A percentile compares a stretch with the other conserved stretches of the same genome.
These are phyloP conservation scores for Leccinum uliginosum DNA, from an alignment of 768 basidiomycete genomes.

Conservation along the genomic window DNA sequence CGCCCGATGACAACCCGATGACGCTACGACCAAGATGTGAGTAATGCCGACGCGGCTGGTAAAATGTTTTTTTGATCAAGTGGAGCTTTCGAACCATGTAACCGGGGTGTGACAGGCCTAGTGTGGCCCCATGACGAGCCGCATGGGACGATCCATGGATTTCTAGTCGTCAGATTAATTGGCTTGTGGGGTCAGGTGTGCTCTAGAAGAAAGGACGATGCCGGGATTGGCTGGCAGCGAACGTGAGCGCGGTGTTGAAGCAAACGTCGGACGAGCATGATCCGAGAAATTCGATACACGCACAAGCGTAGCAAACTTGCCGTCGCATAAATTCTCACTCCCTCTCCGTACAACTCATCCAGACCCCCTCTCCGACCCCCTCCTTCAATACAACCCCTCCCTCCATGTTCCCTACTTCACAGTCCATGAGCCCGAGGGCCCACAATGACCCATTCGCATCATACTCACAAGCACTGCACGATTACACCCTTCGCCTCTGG, in stretches of 20 bases:
- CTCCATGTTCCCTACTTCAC: constrained; percentile 17
- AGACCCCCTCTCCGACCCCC: neutral
- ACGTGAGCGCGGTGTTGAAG: neutral
- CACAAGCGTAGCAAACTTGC: constrained; percentile 6
- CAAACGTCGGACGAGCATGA: constrained; percentile 22
- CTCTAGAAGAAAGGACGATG: neutral
- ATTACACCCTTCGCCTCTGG: constrained; percentile 66
- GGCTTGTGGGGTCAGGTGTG: neutral
- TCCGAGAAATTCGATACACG: constrained; percentile 13
- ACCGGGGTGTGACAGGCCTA: neutral
- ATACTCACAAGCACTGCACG: constrained; percentile 63
- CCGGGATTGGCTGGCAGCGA: neutral
- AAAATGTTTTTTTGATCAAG: constrained; percentile 1
- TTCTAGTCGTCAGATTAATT: neutral
- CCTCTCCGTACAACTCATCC: constrained; percentile 6
- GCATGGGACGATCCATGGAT: constrained; percentile 2
- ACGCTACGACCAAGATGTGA: neutral
- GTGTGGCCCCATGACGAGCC: neutral
- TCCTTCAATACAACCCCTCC: constrained; percentile 10
- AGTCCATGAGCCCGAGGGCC: constrained; percentile 2
- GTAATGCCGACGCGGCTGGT: neutral
- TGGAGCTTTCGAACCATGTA: constrained; percentile 10
- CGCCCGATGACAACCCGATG: neutral
- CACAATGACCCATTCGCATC: constrained; percentile 38
- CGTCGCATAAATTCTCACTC: constrained; percentile 27